These are phyloP conservation scores for Ustilago curta DNA, from an alignment of 1,284 basidiomycete genomes.

Conservation along the genomic window DNA sequence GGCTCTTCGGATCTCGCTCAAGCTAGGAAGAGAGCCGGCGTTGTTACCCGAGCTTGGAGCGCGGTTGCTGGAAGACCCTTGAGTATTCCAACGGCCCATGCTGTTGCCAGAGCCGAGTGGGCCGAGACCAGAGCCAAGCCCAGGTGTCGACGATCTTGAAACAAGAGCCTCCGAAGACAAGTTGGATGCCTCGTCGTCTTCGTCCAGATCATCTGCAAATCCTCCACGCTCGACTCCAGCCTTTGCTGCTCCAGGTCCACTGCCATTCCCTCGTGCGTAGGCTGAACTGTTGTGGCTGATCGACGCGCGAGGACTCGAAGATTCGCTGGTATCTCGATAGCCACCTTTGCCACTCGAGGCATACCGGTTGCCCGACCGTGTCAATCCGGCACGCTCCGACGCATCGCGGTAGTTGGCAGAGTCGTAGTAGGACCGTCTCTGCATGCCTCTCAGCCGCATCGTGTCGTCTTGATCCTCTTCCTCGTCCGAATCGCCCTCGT, in stretches of 20 bases:
- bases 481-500: conserved; percentile 77
- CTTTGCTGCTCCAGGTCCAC: conserved; percentile 3
- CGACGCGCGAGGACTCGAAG: conserved; percentile 34
- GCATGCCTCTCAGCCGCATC: conserved; percentile 39
- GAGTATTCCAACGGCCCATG: conserved; percentile 9
- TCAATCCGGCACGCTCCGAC: conserved; percentile 40
- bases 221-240: conserved; percentile 16
- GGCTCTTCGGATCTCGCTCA: conserved; percentile 42
- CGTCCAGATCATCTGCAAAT: conserved; percentile 52
- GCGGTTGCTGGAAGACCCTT: conserved; percentile 17
- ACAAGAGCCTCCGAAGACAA: conserved; percentile 35
- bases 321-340: conserved; percentile 39
- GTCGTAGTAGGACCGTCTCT: conserved; percentile 33
- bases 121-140: conserved; percentile 11
- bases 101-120: conserved; percentile 11
- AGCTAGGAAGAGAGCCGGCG: conserved; percentile 16
- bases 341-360: conserved; percentile 29
- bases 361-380: conserved; percentile 22
- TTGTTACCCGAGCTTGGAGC: not conserved
- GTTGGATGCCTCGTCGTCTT: conserved; percentile 38
- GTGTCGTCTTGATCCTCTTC: conserved; percentile 51
- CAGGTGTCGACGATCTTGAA: conserved; percentile 31
- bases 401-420: conserved; percentile 31
- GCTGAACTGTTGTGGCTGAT: conserved; percentile 28
- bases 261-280: conserved; percentile 14